Conservation (phyloP, 495 filamentous ascomycete genomes). For the Podospora comata region DNA sequence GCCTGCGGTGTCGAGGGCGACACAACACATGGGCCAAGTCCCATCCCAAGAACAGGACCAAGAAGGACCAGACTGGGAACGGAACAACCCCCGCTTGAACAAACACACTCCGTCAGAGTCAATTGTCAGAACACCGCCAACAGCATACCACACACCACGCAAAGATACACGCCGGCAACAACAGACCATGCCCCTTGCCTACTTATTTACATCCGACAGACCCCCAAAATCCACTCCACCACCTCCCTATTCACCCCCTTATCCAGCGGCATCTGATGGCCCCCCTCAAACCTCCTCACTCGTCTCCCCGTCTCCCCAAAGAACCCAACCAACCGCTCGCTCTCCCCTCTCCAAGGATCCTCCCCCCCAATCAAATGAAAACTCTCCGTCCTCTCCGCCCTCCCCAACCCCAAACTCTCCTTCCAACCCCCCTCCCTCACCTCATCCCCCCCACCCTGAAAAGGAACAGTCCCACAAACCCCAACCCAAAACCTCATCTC, state of each 20-base stretch:
- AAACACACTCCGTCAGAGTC: neutral
- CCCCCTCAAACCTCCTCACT: constrained; percentile 25
- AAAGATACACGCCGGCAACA: no score
- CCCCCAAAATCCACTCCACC: constrained; percentile 14
- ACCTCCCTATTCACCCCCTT: constrained; percentile 19
- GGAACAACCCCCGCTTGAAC: neutral
- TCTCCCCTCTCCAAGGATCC: constrained; percentile 29
- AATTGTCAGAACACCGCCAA: neutral
- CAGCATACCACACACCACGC: no score
- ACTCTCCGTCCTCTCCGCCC: constrained; percentile 18
- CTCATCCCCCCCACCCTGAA: constrained; percentile 4
- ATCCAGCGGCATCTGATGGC: constrained; percentile 30
- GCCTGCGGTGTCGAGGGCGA: neutral
- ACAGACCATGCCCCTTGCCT: no score
- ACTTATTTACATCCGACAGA: neutral
- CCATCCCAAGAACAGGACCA: neutral
- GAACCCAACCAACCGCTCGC: constrained; percentile 27
- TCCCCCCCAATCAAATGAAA: constrained; percentile 28
- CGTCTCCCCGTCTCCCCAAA: constrained; percentile 16
- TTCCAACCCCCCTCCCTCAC: constrained; percentile 1
- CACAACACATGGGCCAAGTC: neutral
- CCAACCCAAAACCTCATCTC: constrained; percentile 21
- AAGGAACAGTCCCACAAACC: constrained; percentile 31
- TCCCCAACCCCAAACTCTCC: constrained; percentile 12
- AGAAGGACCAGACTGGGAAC: neutral